Conservation (phyloP, 345 rosid genomes). For the Syzygium jambos region DNA sequence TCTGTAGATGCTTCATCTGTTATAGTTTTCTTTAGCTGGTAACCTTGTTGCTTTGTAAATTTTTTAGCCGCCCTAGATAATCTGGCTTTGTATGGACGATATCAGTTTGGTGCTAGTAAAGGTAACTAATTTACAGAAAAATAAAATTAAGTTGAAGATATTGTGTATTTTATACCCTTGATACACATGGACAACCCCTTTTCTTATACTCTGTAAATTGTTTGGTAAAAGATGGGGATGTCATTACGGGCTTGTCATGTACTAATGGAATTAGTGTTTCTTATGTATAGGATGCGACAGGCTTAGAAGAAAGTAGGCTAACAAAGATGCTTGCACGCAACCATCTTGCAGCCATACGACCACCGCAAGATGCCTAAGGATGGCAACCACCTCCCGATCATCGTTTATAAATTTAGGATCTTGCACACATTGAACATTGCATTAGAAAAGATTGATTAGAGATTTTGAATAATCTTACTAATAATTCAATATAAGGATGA, state of each 20-base stretch:
- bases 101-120: neutral
- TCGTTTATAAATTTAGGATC: neutral
- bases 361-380: neutral
- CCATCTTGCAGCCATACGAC: neutral
- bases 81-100: neutral
- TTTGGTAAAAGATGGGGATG: neutral
- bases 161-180: neutral
- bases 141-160: neutral
- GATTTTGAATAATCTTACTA: neutral
- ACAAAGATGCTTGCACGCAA: neutral
- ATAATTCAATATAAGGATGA: neutral
- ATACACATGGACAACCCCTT: neutral
- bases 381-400: neutral
- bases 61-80: neutral
- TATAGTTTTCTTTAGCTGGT: neutral
- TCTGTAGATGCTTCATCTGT: neutral
- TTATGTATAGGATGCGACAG: neutral
- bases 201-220: neutral
- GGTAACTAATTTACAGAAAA: neutral
- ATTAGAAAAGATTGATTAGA: neutral
- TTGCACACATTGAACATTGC: neutral
- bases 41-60: neutral
- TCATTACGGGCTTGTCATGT: neutral
- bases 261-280: neutral
- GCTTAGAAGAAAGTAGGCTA: neutral